These are phyloP conservation scores for Boletellus ananiceps DNA, from an alignment of 768 basidiomycete species.

Conservation along the genomic window DNA sequence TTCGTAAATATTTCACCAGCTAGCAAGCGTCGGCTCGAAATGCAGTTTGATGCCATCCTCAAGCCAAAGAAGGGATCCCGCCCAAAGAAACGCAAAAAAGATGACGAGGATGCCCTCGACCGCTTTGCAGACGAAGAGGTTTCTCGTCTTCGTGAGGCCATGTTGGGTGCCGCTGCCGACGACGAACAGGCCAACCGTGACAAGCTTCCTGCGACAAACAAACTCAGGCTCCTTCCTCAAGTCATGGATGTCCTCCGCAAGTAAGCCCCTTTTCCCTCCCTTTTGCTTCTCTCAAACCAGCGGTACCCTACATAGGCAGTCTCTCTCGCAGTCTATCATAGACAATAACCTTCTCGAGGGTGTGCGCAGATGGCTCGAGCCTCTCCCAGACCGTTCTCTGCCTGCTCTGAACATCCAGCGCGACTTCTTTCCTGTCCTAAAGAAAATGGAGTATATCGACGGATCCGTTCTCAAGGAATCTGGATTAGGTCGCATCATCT, in stretches of 20 bases:
- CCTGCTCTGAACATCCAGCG: slow-evolving; percentile 95
- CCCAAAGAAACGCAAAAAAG: slow-evolving; percentile 68
- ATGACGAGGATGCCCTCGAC: slow-evolving; percentile 78
- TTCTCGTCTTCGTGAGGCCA: slow-evolving; percentile 78
- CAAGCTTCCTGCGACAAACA: slow-evolving; percentile 77
- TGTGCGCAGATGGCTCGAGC: slow-evolving; percentile 89
- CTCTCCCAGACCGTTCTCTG: slow-evolving; percentile 85
- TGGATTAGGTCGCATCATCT: slow-evolving; percentile 78
- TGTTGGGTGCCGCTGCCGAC: slow-evolving; percentile 82
- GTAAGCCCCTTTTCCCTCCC: slow-evolving; percentile 40
- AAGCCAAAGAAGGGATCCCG: slow-evolving; percentile 70
- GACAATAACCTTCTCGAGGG: slow-evolving; percentile 94
- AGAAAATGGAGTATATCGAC: slow-evolving; percentile 92
- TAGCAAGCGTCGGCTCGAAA: slow-evolving; percentile 71
- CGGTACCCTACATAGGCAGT: slow-evolving; percentile 47
- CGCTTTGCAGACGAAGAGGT: slow-evolving; percentile 89
- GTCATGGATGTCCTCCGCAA: slow-evolving; percentile 93
- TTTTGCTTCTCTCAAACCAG: background rate
- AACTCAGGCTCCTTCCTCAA: slow-evolving; percentile 79
- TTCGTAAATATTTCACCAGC: slow-evolving; percentile 40
- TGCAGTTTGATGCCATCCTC: slow-evolving; percentile 82
- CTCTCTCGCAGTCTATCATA: slow-evolving; percentile 86
- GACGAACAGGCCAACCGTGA: slow-evolving; percentile 78
- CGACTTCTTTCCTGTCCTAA: slow-evolving; percentile 78
- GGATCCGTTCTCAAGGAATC: slow-evolving; percentile 86